phyloP scores from a whole-genome alignment of 2,329 filamentous ascomycete genomes.

The Fusarium irregulare region DNA sequence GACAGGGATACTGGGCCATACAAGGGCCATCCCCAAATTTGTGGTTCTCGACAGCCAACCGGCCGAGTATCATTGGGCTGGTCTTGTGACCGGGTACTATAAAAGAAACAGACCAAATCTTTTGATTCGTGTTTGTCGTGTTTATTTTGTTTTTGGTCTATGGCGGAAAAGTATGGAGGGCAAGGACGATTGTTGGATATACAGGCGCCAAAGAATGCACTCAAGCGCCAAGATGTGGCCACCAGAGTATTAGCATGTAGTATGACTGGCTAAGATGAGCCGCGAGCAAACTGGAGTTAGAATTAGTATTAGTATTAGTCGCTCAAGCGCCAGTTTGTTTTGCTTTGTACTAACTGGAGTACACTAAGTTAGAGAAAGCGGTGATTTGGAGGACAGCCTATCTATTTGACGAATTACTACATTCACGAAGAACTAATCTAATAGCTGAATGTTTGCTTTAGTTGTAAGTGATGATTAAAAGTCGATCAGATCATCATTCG shows the following conservation, averaged over 20 bases:
- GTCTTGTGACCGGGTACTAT: constrained; percentile 14
- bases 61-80: constrained; percentile 2
- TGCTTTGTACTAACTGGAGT: background rate
- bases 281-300: background rate
- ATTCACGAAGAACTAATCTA: background rate
- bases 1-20: constrained; percentile 38
- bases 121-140: background rate
- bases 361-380: background rate
- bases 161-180: constrained; percentile 1
- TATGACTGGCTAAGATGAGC: constrained; percentile 38
- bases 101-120: background rate
- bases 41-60: constrained; percentile 35
- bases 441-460: background rate
- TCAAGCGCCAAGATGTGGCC: constrained; percentile 41
- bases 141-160: constrained; percentile 1
- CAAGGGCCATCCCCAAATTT: constrained; percentile 31
- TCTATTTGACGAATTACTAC: background rate
- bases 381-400: background rate
- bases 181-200: constrained; percentile 10
- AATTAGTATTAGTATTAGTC: constrained; percentile 11
- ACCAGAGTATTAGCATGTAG: constrained; percentile 19
- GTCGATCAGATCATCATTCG: background rate
- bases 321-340: constrained; percentile 13
- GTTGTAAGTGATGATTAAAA: background rate
- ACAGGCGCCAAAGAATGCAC: constrained; percentile 26